These are phyloP conservation scores for Cicer judaicum DNA, from an alignment of 306 rosid genomes.

Conservation along the genomic window DNA sequence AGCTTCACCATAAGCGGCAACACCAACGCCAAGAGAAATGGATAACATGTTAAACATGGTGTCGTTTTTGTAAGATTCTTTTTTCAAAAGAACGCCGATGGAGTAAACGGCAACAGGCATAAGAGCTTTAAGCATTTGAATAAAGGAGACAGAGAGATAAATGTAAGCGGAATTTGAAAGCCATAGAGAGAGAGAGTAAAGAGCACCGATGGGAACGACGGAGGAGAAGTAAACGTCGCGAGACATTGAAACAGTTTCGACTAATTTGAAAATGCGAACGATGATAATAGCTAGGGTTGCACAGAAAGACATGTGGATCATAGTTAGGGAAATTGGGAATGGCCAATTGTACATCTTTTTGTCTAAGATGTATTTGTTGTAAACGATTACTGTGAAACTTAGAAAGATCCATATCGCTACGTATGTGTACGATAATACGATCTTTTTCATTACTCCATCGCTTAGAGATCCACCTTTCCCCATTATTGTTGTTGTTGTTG, in stretches of 20 bases:
- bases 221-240: constrained; percentile 73
- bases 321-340: constrained; percentile 86
- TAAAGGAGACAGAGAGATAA: constrained; percentile 88
- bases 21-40: constrained; percentile 79
- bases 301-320: constrained; percentile 96
- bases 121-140: constrained; percentile 90
- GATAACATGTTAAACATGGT: constrained; percentile 88
- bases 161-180: constrained; percentile 92
- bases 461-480: constrained; percentile 80
- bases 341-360: constrained; percentile 94
- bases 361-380: constrained; percentile 96
- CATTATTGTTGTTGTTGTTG: constrained; percentile 43
- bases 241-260: constrained; percentile 79
- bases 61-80: constrained; percentile 65
- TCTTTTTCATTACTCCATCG: constrained; percentile 80
- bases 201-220: constrained; percentile 88
- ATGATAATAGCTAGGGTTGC: constrained; percentile 72
- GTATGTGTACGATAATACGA: constrained; percentile 77
- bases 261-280: constrained; percentile 68
- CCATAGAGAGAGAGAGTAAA: constrained; percentile 85
- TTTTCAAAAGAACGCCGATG: constrained; percentile 68
- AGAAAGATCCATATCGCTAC: constrained; percentile 91
- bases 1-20: constrained; percentile 91
- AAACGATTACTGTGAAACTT: constrained; percentile 85
- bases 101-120: constrained; percentile 97